Conservation (phyloP, 225 moss, liverwort and hornwort species). For the Pseudisothecium myosuroides region DNA sequence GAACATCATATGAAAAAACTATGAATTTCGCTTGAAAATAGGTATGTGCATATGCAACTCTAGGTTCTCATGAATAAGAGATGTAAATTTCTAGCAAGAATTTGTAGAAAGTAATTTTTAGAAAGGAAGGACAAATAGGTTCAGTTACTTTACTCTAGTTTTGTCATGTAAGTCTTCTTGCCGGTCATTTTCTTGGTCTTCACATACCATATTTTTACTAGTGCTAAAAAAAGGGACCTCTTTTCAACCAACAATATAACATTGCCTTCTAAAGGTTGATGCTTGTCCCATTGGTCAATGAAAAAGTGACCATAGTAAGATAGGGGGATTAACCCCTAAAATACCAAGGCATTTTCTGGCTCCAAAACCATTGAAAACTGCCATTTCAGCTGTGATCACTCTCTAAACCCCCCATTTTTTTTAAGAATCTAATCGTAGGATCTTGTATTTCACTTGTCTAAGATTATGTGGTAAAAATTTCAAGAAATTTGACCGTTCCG, state of each 20-base stretch:
- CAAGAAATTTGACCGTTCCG: too few species aligned
- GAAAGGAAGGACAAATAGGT: neutral
- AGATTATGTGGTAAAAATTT: too few species aligned
- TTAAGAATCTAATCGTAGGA: too few species aligned
- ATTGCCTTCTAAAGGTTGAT: neutral
- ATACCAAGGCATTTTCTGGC: too few species aligned
- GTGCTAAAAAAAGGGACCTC: neutral
- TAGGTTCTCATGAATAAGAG: neutral
- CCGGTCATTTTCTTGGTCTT: fast-evolving
- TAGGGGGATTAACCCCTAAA: too few species aligned
- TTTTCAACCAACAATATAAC: neutral
- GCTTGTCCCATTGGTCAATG: fast-evolving
- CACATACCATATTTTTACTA: neutral
- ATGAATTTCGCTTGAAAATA: neutral
- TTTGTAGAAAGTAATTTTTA: neutral
- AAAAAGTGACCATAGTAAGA: neutral
- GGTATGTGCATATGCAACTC: too few species aligned
- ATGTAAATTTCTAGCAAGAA: neutral
- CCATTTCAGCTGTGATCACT: too few species aligned
- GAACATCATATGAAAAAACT: neutral
- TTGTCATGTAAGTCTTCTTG: too few species aligned
- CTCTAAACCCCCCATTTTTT: too few species aligned
- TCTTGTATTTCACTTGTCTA: too few species aligned
- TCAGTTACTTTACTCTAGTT: fast-evolving
- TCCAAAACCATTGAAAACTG: too few species aligned